Base-by-base conservation (phyloP, 2,329 filamentous ascomycete genomes). In the Leptographium lundbergii region DNA sequence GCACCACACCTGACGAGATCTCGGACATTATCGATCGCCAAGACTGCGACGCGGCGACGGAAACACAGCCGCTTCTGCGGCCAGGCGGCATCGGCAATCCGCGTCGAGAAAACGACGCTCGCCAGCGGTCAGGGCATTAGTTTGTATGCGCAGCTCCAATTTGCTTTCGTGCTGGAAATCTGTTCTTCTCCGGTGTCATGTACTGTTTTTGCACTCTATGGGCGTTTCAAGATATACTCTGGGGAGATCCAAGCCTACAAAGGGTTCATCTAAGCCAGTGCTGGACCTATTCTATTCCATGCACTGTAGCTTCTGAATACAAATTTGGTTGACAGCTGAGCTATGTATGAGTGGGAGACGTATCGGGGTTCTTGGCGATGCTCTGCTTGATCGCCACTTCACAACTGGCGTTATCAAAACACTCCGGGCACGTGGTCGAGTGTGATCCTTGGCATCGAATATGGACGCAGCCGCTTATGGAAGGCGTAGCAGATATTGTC, bases 1-100 rank as follows among this genome's bases (percentile, higher is more conserved):
- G 77, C 36, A 73, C 76, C 56, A 78, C 74, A 3, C 75, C 78
- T 42, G 77, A 79, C 59, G 76, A 81, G 60, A 69, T 79, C 61
- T 75, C 78, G 56, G 72, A 75, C 42, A 75, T 80, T 45, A 68
- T 75, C 61, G 77, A 79, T 61, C 74, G 62, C 9, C 77, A 81
- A 63, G 77, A 80, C 58, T 70, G 74, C 51, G 77, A 78, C 19
- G 77, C 78, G 34, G 75, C 73, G 17, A 67, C 74, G 45, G 78
- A 81, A 67, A 79, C 73, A 47, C 73, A 78, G 61, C 78, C 78
- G 6, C 67, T 81, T 50, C 69, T 81, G 51, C 73, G 70, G 47
- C 76, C 77, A 0, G 77, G 77, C 6, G 77, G 77, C 52, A 79
- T 78, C 47, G 77, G 77, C 24, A 76, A 65, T 42, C 61, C 65